Percentiles rank a stretch among this genome's conserved stretches.
Evolutionary conservation across 768 basidiomycete species (phyloP).

Genomic region (Serendipita indica): DNA sequence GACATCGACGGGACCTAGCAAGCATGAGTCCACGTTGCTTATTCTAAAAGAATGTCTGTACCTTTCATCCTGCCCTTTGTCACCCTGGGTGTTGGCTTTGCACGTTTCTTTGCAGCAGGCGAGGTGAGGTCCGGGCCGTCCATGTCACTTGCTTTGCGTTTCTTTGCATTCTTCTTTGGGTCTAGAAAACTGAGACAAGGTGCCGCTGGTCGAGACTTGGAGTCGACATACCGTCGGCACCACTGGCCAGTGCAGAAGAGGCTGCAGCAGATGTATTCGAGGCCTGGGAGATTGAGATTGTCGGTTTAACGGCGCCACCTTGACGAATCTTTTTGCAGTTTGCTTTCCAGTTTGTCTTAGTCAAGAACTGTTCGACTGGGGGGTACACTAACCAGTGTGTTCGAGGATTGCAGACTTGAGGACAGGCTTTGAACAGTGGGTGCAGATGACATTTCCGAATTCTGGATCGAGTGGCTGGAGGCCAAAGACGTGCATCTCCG

Average conservation of each 20-base stretch:
- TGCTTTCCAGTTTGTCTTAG: constrained; percentile 25
- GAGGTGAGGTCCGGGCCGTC: constrained; percentile 45
- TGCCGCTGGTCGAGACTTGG: constrained; percentile 19
- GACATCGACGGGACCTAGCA: constrained; percentile 57
- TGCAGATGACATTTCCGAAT: constrained; percentile 53
- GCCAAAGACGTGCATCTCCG: constrained; percentile 81
- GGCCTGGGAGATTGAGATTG: constrained; percentile 22
- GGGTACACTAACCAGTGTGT: constrained; percentile 46
- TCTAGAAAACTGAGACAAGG: constrained; percentile 11
- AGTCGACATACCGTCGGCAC: not conserved
- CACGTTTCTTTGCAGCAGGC: constrained; percentile 64
- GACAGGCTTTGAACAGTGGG: constrained; percentile 67
- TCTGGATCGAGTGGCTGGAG: constrained; percentile 58
- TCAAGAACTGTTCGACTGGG: not conserved
- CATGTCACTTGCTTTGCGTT: constrained; percentile 67
- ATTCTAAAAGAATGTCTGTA: constrained; percentile 7
- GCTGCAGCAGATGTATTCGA: constrained; percentile 7
- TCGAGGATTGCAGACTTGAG: constrained; percentile 59
- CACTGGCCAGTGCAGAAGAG: constrained; percentile 19
- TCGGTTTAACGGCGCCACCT: constrained; percentile 32
- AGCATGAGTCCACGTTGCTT: not conserved
- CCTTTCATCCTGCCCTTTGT: constrained; percentile 66
- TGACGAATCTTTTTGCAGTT: constrained; percentile 45
- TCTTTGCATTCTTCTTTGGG: constrained; percentile 27
- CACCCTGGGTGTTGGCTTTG: constrained; percentile 49